A percentile compares a stretch with the other conserved stretches of the same genome.
phyloP scores from a whole-genome alignment of 176 grass and related monocot genomes.

The Eleusine coracana region DNA sequence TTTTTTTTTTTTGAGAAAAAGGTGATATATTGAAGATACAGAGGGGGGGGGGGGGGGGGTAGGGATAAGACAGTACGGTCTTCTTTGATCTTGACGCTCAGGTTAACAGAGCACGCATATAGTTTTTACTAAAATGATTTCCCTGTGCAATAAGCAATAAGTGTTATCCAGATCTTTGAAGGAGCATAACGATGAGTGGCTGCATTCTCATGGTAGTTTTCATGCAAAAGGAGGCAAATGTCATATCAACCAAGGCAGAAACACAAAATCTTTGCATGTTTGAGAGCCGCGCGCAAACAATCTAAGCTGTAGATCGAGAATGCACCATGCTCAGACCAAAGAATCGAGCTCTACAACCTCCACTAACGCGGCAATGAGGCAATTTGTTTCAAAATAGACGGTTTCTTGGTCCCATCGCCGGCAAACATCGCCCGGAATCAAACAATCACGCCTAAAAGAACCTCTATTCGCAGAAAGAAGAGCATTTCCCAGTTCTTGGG shows the following conservation, averaged over 20 bases:
- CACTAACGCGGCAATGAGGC: not conserved
- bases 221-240: not conserved
- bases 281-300: not conserved
- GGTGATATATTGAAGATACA: not conserved
- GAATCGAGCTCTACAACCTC: not conserved
- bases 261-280: not conserved
- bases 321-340: not conserved
- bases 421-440: not conserved
- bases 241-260: not conserved
- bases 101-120: not conserved
- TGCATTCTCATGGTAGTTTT: not conserved
- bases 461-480: slow-evolving; percentile 11
- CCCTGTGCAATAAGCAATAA: not conserved
- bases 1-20: not conserved
- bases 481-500: not conserved
- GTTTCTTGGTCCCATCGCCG: not conserved
- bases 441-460: not conserved
- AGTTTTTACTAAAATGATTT: not conserved
- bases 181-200: not conserved
- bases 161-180: not conserved
- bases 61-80: not conserved
- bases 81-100: not conserved
- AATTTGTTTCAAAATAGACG: not conserved
- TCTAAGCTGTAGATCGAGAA: not conserved
- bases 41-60: not conserved